These are phyloP conservation scores for Batkoa obscura DNA, from an alignment of 371 early-diverging fungal species.

Conservation along the genomic window DNA sequence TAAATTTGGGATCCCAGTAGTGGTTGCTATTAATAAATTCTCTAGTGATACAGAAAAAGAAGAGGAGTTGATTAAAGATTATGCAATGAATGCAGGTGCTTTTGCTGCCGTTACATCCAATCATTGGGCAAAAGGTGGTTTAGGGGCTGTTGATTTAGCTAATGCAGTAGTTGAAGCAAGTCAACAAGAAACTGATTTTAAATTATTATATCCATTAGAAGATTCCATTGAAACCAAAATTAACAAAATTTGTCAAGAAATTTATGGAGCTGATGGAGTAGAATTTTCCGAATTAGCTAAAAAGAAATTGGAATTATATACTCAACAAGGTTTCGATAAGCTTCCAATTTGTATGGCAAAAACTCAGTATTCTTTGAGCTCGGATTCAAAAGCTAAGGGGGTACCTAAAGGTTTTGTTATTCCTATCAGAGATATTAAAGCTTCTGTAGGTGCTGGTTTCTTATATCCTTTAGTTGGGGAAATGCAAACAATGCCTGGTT, in stretches of 20 bases:
- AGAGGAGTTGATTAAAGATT: constrained; percentile 47
- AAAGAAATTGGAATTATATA: constrained; percentile 62
- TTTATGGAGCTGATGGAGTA: constrained; percentile 86
- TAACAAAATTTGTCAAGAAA: constrained; percentile 67
- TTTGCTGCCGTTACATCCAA: constrained; percentile 63
- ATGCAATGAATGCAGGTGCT: constrained; percentile 71
- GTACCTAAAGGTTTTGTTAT: constrained; percentile 85
- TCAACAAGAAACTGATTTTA: constrained; percentile 35
- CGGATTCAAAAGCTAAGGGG: constrained; percentile 76
- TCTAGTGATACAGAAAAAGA: constrained; percentile 75
- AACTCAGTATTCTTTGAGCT: constrained; percentile 82
- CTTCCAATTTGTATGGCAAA: constrained; percentile 97
- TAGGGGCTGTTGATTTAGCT: constrained; percentile 74
- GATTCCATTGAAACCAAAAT: constrained; percentile 72
- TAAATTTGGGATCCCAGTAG: constrained; percentile 75
- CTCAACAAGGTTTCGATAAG: constrained; percentile 57
- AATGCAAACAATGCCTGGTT: constrained; percentile 97
- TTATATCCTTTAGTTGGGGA: constrained; percentile 85
- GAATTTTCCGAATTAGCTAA: constrained; percentile 59
- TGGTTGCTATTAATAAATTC: constrained; percentile 89
- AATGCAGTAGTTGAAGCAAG: constrained; percentile 69
- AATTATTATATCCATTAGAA: constrained; percentile 64
- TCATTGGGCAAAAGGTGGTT: constrained; percentile 88
- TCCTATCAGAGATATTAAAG: constrained; percentile 84
- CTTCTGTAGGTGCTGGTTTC: constrained; percentile 92